Evolutionary conservation across 1,284 basidiomycete genomes (phyloP).

Genomic region (Apiotrichum siamense): DNA sequence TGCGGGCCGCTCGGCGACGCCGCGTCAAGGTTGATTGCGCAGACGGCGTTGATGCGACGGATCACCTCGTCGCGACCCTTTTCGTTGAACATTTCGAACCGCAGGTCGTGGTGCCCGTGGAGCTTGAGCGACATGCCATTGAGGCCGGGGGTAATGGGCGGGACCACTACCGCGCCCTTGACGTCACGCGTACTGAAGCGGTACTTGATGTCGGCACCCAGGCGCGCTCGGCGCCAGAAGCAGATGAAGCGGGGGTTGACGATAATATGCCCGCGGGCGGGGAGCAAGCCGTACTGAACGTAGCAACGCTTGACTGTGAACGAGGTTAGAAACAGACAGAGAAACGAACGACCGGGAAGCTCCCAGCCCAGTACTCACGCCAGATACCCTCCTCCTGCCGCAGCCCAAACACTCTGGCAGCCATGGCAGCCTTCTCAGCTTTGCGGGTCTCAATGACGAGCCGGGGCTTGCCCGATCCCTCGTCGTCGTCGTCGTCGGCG

Average conservation of each 20-base stretch:
- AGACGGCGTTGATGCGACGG: slow-evolving; percentile 19
- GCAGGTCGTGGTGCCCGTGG: slow-evolving; percentile 52
- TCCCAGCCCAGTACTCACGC: slow-evolving; percentile 16
- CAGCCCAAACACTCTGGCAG: slow-evolving; percentile 43
- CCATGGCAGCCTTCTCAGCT: slow-evolving; percentile 31
- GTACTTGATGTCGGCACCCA: slow-evolving; percentile 49
- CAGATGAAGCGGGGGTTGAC: slow-evolving; percentile 41
- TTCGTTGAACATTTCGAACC: slow-evolving; percentile 53
- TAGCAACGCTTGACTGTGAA: slow-evolving; percentile 42
- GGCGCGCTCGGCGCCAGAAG: slow-evolving; percentile 42
- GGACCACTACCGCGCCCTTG: slow-evolving; percentile 47
- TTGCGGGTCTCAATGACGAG: slow-evolving; percentile 23
- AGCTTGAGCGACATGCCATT: slow-evolving; percentile 53
- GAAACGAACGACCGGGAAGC: no score
- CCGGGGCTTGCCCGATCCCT: slow-evolving; percentile 9
- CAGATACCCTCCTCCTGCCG: slow-evolving; percentile 42
- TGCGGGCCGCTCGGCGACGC: background rate
- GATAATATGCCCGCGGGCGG: slow-evolving; percentile 45
- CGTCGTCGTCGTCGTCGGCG: slow-evolving; percentile 4
- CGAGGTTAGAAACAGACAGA: background rate
- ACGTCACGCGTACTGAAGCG: slow-evolving; percentile 53
- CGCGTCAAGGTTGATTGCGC: background rate
- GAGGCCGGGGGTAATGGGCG: slow-evolving; percentile 44
- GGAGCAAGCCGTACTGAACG: slow-evolving; percentile 29
- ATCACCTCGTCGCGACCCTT: slow-evolving; percentile 51